phyloP scores from a whole-genome alignment of 1,284 basidiomycete species.

The Marasmius tenuissimus region DNA sequence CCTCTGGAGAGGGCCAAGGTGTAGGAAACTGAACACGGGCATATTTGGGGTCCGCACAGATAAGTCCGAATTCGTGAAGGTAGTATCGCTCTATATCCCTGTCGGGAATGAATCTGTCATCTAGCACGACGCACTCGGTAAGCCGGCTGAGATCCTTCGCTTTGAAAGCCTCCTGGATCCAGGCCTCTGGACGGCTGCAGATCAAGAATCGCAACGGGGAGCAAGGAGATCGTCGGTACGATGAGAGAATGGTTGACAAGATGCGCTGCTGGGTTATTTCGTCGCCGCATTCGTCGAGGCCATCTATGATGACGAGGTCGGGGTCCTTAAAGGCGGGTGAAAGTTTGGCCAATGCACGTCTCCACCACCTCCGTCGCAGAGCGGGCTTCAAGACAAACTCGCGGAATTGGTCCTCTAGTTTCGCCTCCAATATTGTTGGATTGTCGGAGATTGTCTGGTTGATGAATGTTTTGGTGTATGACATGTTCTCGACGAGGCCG shows the following conservation, averaged over 20 bases:
- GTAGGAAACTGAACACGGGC: not conserved
- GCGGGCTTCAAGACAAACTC: not conserved
- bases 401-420: not conserved
- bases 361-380: not conserved
- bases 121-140: not conserved
- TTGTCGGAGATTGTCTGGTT: too few species aligned
- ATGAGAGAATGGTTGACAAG: not conserved
- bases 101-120: too few species aligned
- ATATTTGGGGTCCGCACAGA: not conserved
- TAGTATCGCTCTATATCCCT: not conserved
- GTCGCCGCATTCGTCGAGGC: not conserved
- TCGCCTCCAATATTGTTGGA: not conserved
- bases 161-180: constrained; percentile 19
- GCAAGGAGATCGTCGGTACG: not conserved
- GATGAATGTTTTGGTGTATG: too few species aligned
- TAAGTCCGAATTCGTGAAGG: not conserved
- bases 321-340: not conserved
- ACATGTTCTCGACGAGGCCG: too few species aligned
- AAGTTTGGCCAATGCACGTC: not conserved
- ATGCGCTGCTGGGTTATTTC: not conserved
- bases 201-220: constrained; percentile 28
- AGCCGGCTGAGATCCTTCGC: not conserved
- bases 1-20: constrained; percentile 18
- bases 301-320: not conserved
- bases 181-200: too few species aligned